Base-by-base conservation (phyloP, 148 eudicot genomes). In the Fagopyrum tataricum region DNA sequence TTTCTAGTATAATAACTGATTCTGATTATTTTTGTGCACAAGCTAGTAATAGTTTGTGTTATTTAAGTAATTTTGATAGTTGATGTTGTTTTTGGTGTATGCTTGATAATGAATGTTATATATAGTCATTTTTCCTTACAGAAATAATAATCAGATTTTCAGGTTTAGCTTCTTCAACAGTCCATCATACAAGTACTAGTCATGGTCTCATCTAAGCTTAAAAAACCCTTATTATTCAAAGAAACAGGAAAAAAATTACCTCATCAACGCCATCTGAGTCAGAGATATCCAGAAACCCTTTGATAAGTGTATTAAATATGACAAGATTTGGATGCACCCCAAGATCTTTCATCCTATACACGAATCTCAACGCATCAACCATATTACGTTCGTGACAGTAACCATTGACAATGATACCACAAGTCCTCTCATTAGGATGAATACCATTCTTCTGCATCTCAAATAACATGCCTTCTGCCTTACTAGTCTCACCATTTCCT, bases 261-360 rank as follows among this genome's bases (percentile, higher is more conserved):
- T 95, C 94, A 86, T 95, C 96, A 79, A 91, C 93, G 61, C 98
- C 96, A 76, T 85, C 85, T 67, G 84, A 55, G 76, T 95, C 94
- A 67, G 81, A 77, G 56, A 52, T 23, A 59, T 95, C 97, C 73
- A 91, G 79, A 82, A 85, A 91, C 37, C 97, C 98, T 78, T 91
- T 95, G 70, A 91, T 84, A 51, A 95, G 91, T 23, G 93, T 78
- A 79, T 95, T 95, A 77, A 91, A 95, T 67, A 91, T 74, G 15
- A 91, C 86, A 71, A 87, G 91, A 79, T 91, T 91, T 1, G 97
- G 96, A 14, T 66, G 73, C 79, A 95, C 86, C 14, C 92, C 79
- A 0, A 90, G 81, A 79, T 86, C 93, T 81, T 84, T 91, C 97
- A 95, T 95, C 78, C 88, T 83, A 69, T 90, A 79, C n/a, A 90